A percentile compares a stretch with the other conserved stretches of the same genome.
Conservation (phyloP, 345 rosid genomes). For the Turnera subulata region DNA sequence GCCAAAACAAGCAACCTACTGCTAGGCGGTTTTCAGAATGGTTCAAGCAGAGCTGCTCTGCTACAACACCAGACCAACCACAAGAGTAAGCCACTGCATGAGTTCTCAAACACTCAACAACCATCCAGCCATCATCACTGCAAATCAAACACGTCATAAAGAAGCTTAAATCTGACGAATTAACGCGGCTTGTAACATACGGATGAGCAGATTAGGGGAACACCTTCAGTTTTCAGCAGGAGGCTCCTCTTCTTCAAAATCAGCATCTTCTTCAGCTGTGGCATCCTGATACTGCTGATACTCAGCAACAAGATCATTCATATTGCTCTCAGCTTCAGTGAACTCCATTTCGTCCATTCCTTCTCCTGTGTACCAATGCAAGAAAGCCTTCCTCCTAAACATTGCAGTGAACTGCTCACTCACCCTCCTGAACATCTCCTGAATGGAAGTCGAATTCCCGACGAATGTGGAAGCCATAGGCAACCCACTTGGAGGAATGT, state of each 20-base stretch:
- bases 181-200: conserved; percentile 15
- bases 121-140: neutral
- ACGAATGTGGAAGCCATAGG: conserved; percentile 26
- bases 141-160: neutral
- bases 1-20: too few relatives aligned
- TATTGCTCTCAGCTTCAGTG: conserved; percentile 21
- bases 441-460: conserved; percentile 27
- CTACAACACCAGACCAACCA: too few relatives aligned
- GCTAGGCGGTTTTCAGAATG: too few relatives aligned
- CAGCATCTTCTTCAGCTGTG: conserved; percentile 17
- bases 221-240: conserved; percentile 26
- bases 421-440: conserved; percentile 29
- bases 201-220: conserved; percentile 16
- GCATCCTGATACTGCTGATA: conserved; percentile 34
- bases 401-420: conserved; percentile 30
- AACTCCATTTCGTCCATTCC: conserved; percentile 33
- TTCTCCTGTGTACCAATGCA: conserved; percentile 31
- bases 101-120: neutral
- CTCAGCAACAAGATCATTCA: conserved; percentile 32
- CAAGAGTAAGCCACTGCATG: neutral
- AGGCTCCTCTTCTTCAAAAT: conserved; percentile 14
- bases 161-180: neutral
- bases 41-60: too few relatives aligned
- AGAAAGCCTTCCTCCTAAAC: conserved; percentile 25
- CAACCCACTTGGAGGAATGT: conserved; percentile 26